Percentiles rank a stretch among this genome's conserved stretches.
phyloP scores from a whole-genome alignment of 2,329 filamentous ascomycete species.

The Fusarium hainanense region DNA sequence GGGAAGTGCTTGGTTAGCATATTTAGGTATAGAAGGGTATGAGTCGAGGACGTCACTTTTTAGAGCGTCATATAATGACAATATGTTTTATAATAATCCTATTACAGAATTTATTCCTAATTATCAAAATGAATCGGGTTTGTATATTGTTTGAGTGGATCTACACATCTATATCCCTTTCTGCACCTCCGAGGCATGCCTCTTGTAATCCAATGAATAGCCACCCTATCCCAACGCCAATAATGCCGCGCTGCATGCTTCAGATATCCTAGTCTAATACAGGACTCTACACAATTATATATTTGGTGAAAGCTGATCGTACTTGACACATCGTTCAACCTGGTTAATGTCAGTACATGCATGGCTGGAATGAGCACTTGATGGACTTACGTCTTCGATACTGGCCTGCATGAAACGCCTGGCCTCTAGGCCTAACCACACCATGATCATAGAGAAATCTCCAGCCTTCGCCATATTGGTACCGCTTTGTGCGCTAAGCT shows the following conservation, averaged over 20 bases:
- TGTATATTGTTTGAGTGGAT: conserved; percentile 8
- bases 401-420: conserved; percentile 90
- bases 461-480: conserved; percentile 75
- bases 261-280: conserved; percentile 1
- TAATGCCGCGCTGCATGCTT: conserved; percentile 21
- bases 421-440: conserved; percentile 92
- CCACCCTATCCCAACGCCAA: conserved; percentile 26
- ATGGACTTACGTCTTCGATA: conserved; percentile 78
- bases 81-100: neutral
- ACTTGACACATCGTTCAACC: conserved; percentile 91
- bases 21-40: conserved; percentile 18
- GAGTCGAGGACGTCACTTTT: conserved; percentile 15
- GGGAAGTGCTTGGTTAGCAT: conserved; percentile 31
- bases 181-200: neutral
- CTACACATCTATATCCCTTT: conserved; percentile 13
- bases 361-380: neutral
- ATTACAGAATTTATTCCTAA: neutral
- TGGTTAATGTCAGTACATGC: conserved; percentile 47
- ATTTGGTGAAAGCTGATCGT: conserved; percentile 88
- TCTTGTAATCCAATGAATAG: neutral
- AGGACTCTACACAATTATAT: conserved; percentile 63
- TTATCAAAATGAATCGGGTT: neutral
- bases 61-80: conserved; percentile 12
- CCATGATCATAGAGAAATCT: conserved; percentile 85
- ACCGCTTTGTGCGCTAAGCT: conserved; percentile 83